A percentile compares a stretch with the other conserved stretches of the same genome.
Evolutionary conservation across 306 rosid genomes (phyloP).

Genomic region (Lablab purpureus): DNA sequence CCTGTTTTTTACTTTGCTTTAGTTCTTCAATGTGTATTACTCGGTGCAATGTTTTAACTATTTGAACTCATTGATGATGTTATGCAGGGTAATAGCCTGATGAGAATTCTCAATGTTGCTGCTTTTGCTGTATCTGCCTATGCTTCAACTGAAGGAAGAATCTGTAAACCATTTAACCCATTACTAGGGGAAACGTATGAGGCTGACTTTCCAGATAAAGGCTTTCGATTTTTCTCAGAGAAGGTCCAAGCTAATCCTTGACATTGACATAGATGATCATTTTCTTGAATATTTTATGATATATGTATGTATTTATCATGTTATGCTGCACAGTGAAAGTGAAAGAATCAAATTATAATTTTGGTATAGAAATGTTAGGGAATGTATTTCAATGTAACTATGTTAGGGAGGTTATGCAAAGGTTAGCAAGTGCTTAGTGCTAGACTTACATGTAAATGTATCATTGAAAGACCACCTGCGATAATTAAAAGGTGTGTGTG

Average conservation of each 20-base stretch:
- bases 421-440: neutral
- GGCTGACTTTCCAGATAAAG: conserved; percentile 92
- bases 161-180: conserved; percentile 94
- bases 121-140: conserved; percentile 98
- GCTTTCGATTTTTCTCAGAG: conserved; percentile 86
- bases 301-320: conserved; percentile 4
- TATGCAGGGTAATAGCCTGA: conserved; percentile 84
- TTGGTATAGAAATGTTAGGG: neutral
- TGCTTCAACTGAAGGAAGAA: conserved; percentile 97
- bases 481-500: neutral
- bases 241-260: conserved; percentile 61
- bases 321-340: neutral
- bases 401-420: conserved; percentile 1
- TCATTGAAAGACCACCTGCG: neutral
- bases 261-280: neutral
- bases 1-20: neutral
- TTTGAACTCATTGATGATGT: conserved; percentile 26
- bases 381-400: neutral
- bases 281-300: neutral
- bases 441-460: neutral
- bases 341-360: neutral
- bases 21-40: conserved; percentile 24
- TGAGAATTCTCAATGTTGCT: conserved; percentile 96
- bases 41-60: conserved; percentile 15
- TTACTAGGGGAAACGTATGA: conserved; percentile 95